These are phyloP conservation scores for Peronospora belbahrii DNA, from an alignment of 352 stramenopile species.

Conservation along the genomic window DNA sequence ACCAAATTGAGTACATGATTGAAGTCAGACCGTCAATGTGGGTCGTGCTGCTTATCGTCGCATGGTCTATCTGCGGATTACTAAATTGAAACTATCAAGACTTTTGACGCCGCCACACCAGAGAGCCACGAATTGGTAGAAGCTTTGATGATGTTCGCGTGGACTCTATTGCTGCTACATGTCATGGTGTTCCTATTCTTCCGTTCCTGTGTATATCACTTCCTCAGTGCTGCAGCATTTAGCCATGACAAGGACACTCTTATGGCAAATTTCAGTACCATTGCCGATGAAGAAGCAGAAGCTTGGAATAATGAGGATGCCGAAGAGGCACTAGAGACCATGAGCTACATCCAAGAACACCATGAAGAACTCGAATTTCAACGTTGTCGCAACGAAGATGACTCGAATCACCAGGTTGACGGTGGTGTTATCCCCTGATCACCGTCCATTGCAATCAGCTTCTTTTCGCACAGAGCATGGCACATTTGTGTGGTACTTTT, in stretches of 20 bases:
- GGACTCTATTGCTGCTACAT: slow-evolving; percentile 28
- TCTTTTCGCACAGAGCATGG: slow-evolving; percentile 57
- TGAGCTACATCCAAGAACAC: slow-evolving; percentile 22
- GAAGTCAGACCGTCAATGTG: slow-evolving; percentile 67
- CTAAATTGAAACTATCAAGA: slow-evolving; percentile 8
- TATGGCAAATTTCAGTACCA: slow-evolving; percentile 2
- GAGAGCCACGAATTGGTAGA: slow-evolving; percentile 27
- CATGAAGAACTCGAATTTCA: slow-evolving; percentile 6
- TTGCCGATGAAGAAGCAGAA: slow-evolving; percentile 17
- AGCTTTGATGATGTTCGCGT: slow-evolving; percentile 31
- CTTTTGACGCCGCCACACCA: slow-evolving; percentile 3
- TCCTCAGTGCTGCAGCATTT: slow-evolving; percentile 30
- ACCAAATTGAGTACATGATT: slow-evolving; percentile 75
- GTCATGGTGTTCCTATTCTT: slow-evolving; percentile 37
- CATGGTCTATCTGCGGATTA: slow-evolving; percentile 30
- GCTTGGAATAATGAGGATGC: slow-evolving; percentile 18
- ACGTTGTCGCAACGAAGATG: neutral
- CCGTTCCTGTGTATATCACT: slow-evolving; percentile 18
- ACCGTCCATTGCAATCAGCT: slow-evolving; percentile 20
- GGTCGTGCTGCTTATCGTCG: slow-evolving; percentile 40
- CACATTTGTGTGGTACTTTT: slow-evolving; percentile 50
- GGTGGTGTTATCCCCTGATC: slow-evolving; percentile 9
- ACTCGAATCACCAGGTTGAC: neutral
- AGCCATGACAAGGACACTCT: slow-evolving; percentile 5
- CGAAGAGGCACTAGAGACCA: slow-evolving; percentile 9